Evolutionary conservation across 2,329 filamentous ascomycete species (phyloP), one percentile per base, ranked within the genome.

Genomic region (Orbilia brochopaga): DNA sequence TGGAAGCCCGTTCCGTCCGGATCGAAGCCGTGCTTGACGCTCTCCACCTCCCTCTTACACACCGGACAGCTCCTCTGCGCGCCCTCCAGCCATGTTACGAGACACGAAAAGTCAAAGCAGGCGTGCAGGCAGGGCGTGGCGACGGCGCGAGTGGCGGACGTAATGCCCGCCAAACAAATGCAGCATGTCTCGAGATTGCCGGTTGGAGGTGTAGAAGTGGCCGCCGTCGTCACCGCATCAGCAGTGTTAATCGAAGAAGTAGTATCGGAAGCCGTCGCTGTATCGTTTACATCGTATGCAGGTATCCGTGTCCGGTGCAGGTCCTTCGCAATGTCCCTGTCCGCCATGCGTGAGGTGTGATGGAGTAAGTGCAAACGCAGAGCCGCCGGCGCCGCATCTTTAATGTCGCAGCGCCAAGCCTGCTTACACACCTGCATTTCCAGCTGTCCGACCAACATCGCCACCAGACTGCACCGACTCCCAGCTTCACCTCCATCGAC

Each of bases 61-160:
- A 73, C 62, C 21, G 69, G 69, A 55, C 69, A 73, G 13, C 44
- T 63, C 23, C 60, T 57, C 35, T 73, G 56, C 15, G 56, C 53
- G 1, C 58, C 62, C 27, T 73, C 69, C 2, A 73, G 27, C 69
- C 69, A 73, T 59, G 69, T 73, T 15, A 63, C 62, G 19, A 73
- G 19, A 24, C 69, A 73, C 6, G 62, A 66, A 60, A 73, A 73
- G 54, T 73, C 62, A 37, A 67, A 73, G 52, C 69, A 73, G 46
- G 69, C 69, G 52, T 73, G 69, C 2, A 73, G 62, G 21, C 69
- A 73, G 0, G 62, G 69, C 35, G 60, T 65, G 27, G 67, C 67
- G 24, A 72, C 67, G 7, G 67, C 67, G 1, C 67, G 67, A 48
- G 55, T 72, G 17, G 67, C 42, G 61, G 67, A 72, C 5, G 55